These are phyloP conservation scores for Phoma sp. DNA, from an alignment of 2,329 filamentous ascomycete species.

Conservation along the genomic window DNA sequence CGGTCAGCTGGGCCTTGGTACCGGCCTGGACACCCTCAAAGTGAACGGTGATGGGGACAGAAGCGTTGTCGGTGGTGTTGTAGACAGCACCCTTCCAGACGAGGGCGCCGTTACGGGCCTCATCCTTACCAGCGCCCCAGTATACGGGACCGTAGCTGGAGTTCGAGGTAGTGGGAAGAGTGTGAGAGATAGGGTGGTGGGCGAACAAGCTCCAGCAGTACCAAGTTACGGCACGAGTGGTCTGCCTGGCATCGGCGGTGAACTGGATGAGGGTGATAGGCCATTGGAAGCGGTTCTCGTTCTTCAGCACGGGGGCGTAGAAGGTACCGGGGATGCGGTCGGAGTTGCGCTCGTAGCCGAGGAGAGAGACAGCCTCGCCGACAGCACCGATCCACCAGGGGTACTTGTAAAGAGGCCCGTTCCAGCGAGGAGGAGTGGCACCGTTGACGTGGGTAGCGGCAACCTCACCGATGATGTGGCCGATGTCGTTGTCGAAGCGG, in stretches of 20 bases:
- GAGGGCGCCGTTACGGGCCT: slow-evolving; percentile 36
- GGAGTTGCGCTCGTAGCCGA: slow-evolving; percentile 70
- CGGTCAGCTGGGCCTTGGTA: slow-evolving; percentile 46
- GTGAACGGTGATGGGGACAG: slow-evolving; percentile 31
- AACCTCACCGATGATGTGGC: slow-evolving; percentile 46
- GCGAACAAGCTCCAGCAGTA: slow-evolving; percentile 51
- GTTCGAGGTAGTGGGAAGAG: slow-evolving; percentile 49
- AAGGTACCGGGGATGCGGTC: slow-evolving; percentile 62
- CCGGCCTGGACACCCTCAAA: slow-evolving; percentile 40
- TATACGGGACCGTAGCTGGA: slow-evolving; percentile 52
- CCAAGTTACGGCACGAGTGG: slow-evolving; percentile 38
- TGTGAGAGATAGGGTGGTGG: slow-evolving; percentile 53
- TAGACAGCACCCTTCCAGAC: slow-evolving; percentile 58
- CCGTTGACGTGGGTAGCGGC: slow-evolving; percentile 44
- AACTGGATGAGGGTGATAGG: slow-evolving; percentile 50
- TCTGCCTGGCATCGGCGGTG: slow-evolving; percentile 47
- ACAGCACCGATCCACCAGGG: slow-evolving; percentile 62
- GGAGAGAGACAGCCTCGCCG: slow-evolving; percentile 68
- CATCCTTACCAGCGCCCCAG: slow-evolving; percentile 53
- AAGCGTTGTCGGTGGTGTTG: slow-evolving; percentile 51
- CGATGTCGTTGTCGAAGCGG: slow-evolving; percentile 51
- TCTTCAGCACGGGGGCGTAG: slow-evolving; percentile 44
- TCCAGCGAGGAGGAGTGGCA: slow-evolving; percentile 33
- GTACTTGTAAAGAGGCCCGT: slow-evolving; percentile 30
- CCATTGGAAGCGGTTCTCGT: slow-evolving; percentile 47